Evolutionary conservation across 306 rosid genomes (phyloP).

Genomic region (Clitoria ternatea): DNA sequence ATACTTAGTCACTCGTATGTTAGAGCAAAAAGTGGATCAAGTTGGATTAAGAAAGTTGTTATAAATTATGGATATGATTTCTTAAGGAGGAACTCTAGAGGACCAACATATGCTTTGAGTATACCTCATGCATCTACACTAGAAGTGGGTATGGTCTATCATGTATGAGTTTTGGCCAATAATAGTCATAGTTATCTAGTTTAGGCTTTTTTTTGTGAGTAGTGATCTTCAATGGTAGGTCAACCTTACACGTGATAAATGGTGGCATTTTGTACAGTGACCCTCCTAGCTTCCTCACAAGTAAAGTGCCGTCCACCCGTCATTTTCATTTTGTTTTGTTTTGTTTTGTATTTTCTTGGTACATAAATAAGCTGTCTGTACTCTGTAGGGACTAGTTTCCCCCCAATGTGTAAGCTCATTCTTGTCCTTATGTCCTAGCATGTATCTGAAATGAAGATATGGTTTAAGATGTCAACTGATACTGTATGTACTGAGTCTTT

Average conservation of each 20-base stretch:
- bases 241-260: slow-evolving; percentile 43
- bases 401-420: neutral
- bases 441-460: slow-evolving; percentile 8
- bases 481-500: neutral
- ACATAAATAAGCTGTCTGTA: slow-evolving; percentile 31
- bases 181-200: slow-evolving; percentile 11
- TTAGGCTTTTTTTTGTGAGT: slow-evolving; percentile 44
- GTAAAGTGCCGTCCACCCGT: slow-evolving; percentile 24
- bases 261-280: slow-evolving; percentile 39
- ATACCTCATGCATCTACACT: slow-evolving; percentile 91
- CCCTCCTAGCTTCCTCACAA: slow-evolving; percentile 29
- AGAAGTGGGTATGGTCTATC: slow-evolving; percentile 94
- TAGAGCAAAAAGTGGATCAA: slow-evolving; percentile 87
- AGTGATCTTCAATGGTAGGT: slow-evolving; percentile 15
- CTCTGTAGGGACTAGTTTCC: slow-evolving; percentile 20
- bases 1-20: slow-evolving; percentile 94
- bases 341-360: slow-evolving; percentile 17
- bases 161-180: slow-evolving; percentile 51
- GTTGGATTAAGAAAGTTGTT: slow-evolving; percentile 69
- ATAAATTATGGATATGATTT: slow-evolving; percentile 85
- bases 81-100: slow-evolving; percentile 89
- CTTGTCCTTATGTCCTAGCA: neutral
- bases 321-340: neutral
- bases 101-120: slow-evolving; percentile 77
- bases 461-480: neutral